A percentile compares a stretch with the other conserved stretches of the same genome.
These are phyloP conservation scores for Flueggea neowawraea DNA, from an alignment of 441 rosid species.

Conservation along the genomic window DNA sequence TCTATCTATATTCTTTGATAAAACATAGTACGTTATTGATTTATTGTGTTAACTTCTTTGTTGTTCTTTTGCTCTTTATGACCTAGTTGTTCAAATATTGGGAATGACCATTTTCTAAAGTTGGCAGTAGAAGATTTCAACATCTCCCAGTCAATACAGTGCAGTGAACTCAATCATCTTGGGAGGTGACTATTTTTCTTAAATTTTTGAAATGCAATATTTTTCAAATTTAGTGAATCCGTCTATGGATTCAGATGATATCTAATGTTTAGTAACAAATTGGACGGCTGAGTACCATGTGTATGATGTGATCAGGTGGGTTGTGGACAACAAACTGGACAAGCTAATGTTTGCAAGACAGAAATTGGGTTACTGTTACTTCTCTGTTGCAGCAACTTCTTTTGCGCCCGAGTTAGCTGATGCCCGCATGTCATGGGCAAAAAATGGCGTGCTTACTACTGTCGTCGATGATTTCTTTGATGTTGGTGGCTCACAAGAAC, in stretches of 20 bases:
- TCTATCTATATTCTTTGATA: neutral
- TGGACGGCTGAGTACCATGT: neutral
- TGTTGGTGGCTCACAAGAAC: conserved; percentile 75
- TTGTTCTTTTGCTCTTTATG: neutral
- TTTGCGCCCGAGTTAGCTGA: conserved; percentile 58
- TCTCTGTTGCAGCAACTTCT: conserved; percentile 73
- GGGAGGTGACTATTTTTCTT: conserved; percentile 41
- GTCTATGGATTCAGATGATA: too few relatives aligned
- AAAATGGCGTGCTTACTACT: conserved; percentile 79
- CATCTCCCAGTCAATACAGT: conserved; percentile 54
- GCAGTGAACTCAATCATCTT: conserved; percentile 60
- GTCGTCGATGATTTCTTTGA: conserved; percentile 85
- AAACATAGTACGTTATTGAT: neutral
- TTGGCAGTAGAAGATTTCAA: conserved; percentile 79
- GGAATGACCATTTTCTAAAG: conserved; percentile 46
- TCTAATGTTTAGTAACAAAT: too few relatives aligned
- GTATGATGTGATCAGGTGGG: conserved; percentile 48
- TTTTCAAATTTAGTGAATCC: too few relatives aligned
- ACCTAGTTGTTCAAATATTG: conserved; percentile 36
- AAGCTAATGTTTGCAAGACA: conserved; percentile 76
- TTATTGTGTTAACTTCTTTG: too few relatives aligned
- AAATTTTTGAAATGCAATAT: neutral
- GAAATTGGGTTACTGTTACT: conserved; percentile 75
- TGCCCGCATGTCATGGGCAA: conserved; percentile 91
- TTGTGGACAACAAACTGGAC: conserved; percentile 58